phyloP scores from a whole-genome alignment of 306 rosid genomes.

The Mimosa pudica region DNA sequence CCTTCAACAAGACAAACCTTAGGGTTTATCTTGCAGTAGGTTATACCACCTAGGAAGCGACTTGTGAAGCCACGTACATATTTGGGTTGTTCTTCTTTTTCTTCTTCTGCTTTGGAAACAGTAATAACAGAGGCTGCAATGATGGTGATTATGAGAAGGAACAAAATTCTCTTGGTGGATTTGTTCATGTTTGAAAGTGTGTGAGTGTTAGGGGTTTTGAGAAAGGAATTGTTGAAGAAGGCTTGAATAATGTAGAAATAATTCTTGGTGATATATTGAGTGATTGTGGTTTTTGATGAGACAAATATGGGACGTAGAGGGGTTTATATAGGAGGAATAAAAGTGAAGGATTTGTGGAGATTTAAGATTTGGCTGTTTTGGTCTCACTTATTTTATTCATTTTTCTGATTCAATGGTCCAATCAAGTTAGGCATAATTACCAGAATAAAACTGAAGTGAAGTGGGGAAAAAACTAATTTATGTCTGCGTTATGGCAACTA shows the following conservation, averaged over 20 bases:
- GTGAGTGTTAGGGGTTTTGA: background rate
- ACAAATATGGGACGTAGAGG: background rate
- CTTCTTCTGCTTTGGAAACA: slow-evolving; percentile 26
- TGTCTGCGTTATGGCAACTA: background rate
- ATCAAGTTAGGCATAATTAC: background rate
- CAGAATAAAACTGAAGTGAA: background rate
- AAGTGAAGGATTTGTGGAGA: background rate
- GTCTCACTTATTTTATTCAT: background rate
- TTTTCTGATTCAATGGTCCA: background rate
- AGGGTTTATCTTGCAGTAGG: slow-evolving; percentile 46
- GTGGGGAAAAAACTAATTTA: background rate
- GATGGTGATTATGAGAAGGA: slow-evolving; percentile 43
- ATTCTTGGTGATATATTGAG: background rate
- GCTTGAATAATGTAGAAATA: background rate
- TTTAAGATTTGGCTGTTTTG: background rate
- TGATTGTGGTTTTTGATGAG: background rate
- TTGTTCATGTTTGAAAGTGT: slow-evolving; percentile 36
- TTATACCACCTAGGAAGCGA: slow-evolving; percentile 34
- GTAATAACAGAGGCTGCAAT: slow-evolving; percentile 39
- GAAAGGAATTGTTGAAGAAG: background rate
- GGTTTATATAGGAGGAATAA: slow-evolving; percentile 11
- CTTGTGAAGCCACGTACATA: slow-evolving; percentile 34
- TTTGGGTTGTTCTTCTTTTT: background rate
- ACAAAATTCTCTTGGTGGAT: slow-evolving; percentile 32
- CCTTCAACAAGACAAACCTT: slow-evolving; percentile 40